Evolutionary conservation across 106 monocot genomes (phyloP).

Genomic region (Triglochin maritima): DNA sequence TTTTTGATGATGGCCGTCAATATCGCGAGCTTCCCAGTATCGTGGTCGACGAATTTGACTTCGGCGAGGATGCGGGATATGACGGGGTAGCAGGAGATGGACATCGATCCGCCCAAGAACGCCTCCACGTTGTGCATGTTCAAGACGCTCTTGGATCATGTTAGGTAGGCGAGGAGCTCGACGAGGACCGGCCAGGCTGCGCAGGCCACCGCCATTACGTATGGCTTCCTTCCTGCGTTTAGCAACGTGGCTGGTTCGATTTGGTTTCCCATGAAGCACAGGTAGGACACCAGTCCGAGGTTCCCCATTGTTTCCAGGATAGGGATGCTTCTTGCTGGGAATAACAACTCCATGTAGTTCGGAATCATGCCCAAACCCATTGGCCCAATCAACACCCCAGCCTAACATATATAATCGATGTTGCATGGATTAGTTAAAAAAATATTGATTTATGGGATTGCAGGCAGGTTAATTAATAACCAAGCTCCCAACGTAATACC

Average conservation of each 20-base stretch:
- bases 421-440: too few species aligned
- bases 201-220: not conserved
- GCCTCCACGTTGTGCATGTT: not conserved
- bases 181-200: not conserved
- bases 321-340: constrained; percentile 11
- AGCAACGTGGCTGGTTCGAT: not conserved
- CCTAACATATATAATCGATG: not conserved
- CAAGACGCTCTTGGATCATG: not conserved
- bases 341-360: constrained; percentile 4
- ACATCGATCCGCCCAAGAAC: not conserved
- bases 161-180: not conserved
- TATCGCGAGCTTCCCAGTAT: constrained; percentile 9
- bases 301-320: constrained; percentile 14
- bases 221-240: not conserved
- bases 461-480: too few species aligned
- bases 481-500: too few species aligned
- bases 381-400: constrained; percentile 2
- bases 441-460: too few species aligned
- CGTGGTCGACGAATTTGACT: constrained; percentile 9
- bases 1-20: constrained; percentile 6
- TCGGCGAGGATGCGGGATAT: constrained; percentile 10
- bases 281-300: constrained; percentile 8
- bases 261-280: constrained; percentile 10
- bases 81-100: constrained; percentile 10
- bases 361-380: constrained; percentile 5